Base-by-base conservation (phyloP, 257 asterid species). In the Penstemon eatonii region DNA sequence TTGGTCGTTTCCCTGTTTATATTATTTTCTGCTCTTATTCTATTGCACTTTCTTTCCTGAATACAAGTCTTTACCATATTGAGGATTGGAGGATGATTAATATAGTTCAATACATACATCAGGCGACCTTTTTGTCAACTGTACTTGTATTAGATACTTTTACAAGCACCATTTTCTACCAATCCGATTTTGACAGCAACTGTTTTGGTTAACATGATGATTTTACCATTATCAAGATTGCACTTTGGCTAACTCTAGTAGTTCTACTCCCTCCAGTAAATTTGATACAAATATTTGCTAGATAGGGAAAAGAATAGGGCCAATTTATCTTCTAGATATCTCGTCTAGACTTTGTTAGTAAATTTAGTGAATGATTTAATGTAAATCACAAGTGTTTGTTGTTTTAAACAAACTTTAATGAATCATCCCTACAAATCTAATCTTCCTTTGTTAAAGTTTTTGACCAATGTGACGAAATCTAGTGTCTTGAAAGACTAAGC, bases 81-180 rank as follows among this genome's bases (percentile, higher is more conserved):
- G 73, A 72, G 36, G 71, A 68, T 65, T 72, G 67, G 60, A 55
- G 44, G 70, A 76, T 80, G 82, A 78, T 79, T 75, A 76, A 62
- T 70, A 59, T 70, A 55, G 82, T 70, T 76, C 81, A 77, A 79
- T 73, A 78, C 79, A 68, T 67, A 76, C 72, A 69, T 72, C 78
- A 73, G 13, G 70, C 66, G 70, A 68, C 75, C 67, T 68, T 67
- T 74, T 67, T 63, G 72, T 62, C 72, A 66, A 75, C 79, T 71
- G 76, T 81, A 78, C 81, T 76, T 76, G 75, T 63, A 66, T 72
- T 60, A 43, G 33, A 40, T 71, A 63, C 59, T 63, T 78, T 73
- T n/a, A 33, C 10, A 70, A 64, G 67, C 72, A 38, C 76, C 70
- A 75, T 47, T 75, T 67, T 62, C 72, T 72, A 25, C 75, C 65